These are phyloP conservation scores for Penicillium argentinense DNA, from an alignment of 495 filamentous ascomycete species.

Conservation along the genomic window DNA sequence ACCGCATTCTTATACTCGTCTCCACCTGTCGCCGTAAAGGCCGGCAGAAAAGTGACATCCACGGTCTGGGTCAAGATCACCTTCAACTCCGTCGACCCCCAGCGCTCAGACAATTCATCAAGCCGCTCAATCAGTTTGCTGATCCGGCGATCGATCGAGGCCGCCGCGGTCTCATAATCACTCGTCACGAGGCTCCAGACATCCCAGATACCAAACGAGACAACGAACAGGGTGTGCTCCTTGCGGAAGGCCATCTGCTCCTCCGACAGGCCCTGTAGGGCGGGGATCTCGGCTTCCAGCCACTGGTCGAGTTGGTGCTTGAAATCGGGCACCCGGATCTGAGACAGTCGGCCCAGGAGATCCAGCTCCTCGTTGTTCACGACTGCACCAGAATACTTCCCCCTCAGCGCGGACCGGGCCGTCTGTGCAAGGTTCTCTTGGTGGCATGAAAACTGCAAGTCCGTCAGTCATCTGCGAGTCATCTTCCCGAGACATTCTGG, in stretches of 20 bases:
- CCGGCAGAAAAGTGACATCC: slow-evolving; percentile 53
- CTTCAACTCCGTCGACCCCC: slow-evolving; percentile 42
- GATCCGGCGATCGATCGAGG: slow-evolving; percentile 43
- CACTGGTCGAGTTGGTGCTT: slow-evolving; percentile 44
- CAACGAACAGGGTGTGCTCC: slow-evolving; percentile 37
- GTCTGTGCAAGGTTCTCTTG: slow-evolving; percentile 48
- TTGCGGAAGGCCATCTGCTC: slow-evolving; percentile 24
- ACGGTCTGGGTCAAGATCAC: slow-evolving; percentile 49
- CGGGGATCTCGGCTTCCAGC: slow-evolving; percentile 32
- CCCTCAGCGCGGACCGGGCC: slow-evolving; percentile 24
- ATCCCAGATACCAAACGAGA: slow-evolving; percentile 54
- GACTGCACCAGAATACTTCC: slow-evolving; percentile 38
- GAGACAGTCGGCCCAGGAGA: slow-evolving; percentile 24
- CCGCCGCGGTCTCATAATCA: slow-evolving; percentile 29
- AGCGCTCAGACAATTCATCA: slow-evolving; percentile 34
- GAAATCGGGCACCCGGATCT: slow-evolving; percentile 38
- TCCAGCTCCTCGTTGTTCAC: slow-evolving; percentile 39
- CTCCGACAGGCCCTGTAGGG: slow-evolving; percentile 18
- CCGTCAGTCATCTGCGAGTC: not conserved
- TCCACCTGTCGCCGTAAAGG: slow-evolving; percentile 32
- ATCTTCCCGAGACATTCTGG: slow-evolving; percentile 1
- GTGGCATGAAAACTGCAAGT: slow-evolving; percentile 41
- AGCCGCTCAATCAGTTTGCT: slow-evolving; percentile 47
- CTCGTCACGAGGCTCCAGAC: slow-evolving; percentile 47
- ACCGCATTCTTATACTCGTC: slow-evolving; percentile 43